These are phyloP conservation scores for Colletotrichum viniferum DNA, from an alignment of 2,329 filamentous ascomycete species.

Conservation along the genomic window DNA sequence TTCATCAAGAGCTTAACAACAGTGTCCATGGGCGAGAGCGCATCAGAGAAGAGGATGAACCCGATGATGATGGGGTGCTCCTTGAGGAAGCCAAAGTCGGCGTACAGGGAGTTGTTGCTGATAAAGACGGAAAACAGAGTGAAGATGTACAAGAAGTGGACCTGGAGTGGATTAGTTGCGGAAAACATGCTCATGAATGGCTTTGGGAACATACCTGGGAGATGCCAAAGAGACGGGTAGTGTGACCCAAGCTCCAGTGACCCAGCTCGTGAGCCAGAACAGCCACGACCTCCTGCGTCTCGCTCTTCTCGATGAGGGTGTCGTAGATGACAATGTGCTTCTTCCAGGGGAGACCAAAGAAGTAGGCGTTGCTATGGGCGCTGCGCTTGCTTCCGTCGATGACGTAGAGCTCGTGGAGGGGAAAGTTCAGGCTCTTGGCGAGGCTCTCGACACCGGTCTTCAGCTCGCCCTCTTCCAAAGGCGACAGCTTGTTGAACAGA, in stretches of 20 bases:
- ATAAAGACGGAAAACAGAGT: constrained; percentile 96
- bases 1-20: constrained; percentile 96
- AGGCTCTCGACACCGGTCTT: constrained; percentile 88
- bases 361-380: constrained; percentile 90
- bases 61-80: constrained; percentile 93
- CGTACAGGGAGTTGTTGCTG: constrained; percentile 90
- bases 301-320: constrained; percentile 94
- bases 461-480: constrained; percentile 83
- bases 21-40: constrained; percentile 93
- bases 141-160: constrained; percentile 96
- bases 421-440: constrained; percentile 85
- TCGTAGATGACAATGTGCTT: constrained; percentile 99
- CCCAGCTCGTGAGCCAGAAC: constrained; percentile 95
- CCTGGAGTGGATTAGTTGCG: constrained; percentile 49
- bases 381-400: constrained; percentile 91
- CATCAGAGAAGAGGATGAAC: constrained; percentile 96
- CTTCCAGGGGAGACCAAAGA: constrained; percentile 98
- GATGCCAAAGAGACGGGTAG: constrained; percentile 87
- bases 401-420: constrained; percentile 89
- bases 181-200: neutral
- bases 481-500: constrained; percentile 97
- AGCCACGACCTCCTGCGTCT: constrained; percentile 89
- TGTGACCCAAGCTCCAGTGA: constrained; percentile 96
- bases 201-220: constrained; percentile 64
- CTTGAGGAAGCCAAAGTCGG: constrained; percentile 85